These are phyloP conservation scores for Chaetomium globosum DNA, from an alignment of 2,329 filamentous ascomycete species.

Conservation along the genomic window DNA sequence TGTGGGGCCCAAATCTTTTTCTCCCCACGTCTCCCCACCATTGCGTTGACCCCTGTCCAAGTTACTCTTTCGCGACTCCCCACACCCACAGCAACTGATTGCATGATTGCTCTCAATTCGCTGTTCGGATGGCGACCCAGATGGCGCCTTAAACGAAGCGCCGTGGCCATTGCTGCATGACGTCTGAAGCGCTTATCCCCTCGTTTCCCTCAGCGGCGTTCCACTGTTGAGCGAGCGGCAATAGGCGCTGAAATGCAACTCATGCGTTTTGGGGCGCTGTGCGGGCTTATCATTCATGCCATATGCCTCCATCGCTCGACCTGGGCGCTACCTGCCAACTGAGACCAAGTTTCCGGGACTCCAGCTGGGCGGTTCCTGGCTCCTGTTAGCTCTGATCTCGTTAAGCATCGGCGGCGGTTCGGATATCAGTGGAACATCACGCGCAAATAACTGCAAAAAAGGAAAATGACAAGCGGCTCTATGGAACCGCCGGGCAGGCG, in stretches of 20 bases:
- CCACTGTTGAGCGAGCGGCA: not conserved
- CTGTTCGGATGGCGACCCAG: not conserved
- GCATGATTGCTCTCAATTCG: conserved; percentile 3
- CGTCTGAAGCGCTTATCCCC: conserved; percentile 30
- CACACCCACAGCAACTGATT: not conserved
- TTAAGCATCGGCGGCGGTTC: conserved; percentile 11
- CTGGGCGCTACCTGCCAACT: conserved; percentile 28
- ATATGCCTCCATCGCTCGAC: conserved; percentile 29
- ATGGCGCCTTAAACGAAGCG: not conserved
- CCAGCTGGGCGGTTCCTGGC: not conserved
- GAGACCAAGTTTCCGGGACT: not conserved
- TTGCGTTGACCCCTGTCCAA: conserved; percentile 14
- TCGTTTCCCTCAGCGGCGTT: not conserved
- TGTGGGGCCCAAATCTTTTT: conserved; percentile 30
- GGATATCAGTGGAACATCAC: conserved; percentile 25
- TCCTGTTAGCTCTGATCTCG: not conserved
- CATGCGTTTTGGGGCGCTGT: conserved; percentile 1
- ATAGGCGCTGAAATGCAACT: conserved; percentile 1
- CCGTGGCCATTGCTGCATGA: conserved; percentile 31
- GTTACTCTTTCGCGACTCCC: not conserved
- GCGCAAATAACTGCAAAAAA: not conserved
- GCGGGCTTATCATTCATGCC: conserved; percentile 33
- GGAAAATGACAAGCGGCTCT: not conserved
- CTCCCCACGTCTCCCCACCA: conserved; percentile 14
- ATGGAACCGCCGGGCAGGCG: conserved; percentile 17